phyloP scores from a whole-genome alignment of 2,329 filamentous ascomycete genomes.

The Chalaropsis ovoidea region DNA sequence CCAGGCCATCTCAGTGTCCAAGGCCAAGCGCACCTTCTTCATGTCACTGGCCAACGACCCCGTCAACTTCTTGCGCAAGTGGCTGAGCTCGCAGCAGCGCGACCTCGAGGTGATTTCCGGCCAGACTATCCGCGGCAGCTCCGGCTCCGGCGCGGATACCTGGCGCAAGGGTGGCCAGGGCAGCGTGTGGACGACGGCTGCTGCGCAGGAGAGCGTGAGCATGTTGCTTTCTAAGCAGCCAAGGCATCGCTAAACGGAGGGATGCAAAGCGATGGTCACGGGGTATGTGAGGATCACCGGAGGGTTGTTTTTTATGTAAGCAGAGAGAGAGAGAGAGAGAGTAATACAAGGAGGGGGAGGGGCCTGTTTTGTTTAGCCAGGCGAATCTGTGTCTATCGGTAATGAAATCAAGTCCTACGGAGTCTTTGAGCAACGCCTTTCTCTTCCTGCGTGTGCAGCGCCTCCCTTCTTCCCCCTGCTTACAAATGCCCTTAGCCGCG shows the following conservation, averaged over 20 bases:
- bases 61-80: slow-evolving; percentile 70
- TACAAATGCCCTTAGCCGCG: too few relatives aligned
- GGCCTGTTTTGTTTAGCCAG: too few relatives aligned
- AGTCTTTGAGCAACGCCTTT: too few relatives aligned
- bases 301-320: too few relatives aligned
- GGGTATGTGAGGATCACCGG: too few relatives aligned
- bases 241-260: slow-evolving; percentile 13
- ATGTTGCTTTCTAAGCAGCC: slow-evolving; percentile 48
- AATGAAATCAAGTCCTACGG: too few relatives aligned
- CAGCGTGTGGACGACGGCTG: slow-evolving; percentile 48
- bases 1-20: slow-evolving; percentile 72
- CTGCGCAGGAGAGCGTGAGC: slow-evolving; percentile 53
- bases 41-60: slow-evolving; percentile 69
- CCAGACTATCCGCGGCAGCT: slow-evolving; percentile 57
- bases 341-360: too few relatives aligned
- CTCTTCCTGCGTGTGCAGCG: too few relatives aligned
- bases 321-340: too few relatives aligned
- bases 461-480: too few relatives aligned
- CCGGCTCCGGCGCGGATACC: slow-evolving; percentile 42
- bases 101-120: slow-evolving; percentile 83
- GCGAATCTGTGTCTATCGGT: too few relatives aligned
- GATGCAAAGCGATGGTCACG: too few relatives aligned
- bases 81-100: slow-evolving; percentile 83
- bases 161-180: slow-evolving; percentile 53
- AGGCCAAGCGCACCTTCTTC: slow-evolving; percentile 85